A percentile compares a stretch with the other conserved stretches of the same genome.
These are phyloP conservation scores for Oryza meridionalis DNA, from an alignment of 176 grass and related monocot genomes.

Conservation along the genomic window DNA sequence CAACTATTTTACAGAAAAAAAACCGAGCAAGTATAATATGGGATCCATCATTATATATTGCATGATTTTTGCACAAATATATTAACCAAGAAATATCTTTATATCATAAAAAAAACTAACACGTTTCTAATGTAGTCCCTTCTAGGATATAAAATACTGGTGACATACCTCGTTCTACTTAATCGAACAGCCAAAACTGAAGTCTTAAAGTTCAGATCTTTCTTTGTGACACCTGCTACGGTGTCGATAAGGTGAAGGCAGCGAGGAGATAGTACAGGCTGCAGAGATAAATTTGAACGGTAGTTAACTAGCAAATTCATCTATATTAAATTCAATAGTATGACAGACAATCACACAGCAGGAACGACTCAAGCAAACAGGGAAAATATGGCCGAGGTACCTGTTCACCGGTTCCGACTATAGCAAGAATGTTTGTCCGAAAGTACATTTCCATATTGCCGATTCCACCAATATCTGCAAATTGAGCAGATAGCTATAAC, in stretches of 20 bases:
- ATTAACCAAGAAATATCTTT: not conserved
- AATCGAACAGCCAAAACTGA: constrained; percentile 86
- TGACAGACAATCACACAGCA: not conserved
- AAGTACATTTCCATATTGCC: constrained; percentile 89
- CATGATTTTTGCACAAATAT: not conserved
- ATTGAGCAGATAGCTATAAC: constrained; percentile 24
- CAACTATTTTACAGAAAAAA: constrained; percentile 39
- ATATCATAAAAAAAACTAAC: not conserved
- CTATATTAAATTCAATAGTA: not conserved
- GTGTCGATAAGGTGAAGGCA: constrained; percentile 86
- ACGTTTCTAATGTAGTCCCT: not conserved
- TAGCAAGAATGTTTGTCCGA: constrained; percentile 75
- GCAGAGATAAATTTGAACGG: constrained; percentile 21
- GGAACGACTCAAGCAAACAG: not conserved
- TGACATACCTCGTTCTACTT: constrained; percentile 67
- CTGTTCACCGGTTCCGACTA: constrained; percentile 89
- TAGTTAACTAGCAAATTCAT: constrained; percentile 18
- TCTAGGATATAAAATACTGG: constrained; percentile 14
- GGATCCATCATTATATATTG: not conserved
- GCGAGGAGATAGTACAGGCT: constrained; percentile 85
- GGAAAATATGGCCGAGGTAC: constrained; percentile 27
- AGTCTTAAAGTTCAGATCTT: constrained; percentile 86
- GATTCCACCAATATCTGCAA: constrained; percentile 75
- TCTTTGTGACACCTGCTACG: constrained; percentile 34
- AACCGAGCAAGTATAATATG: not conserved